Evolutionary conservation across 2,329 filamentous ascomycete genomes (phyloP).

Genomic region (Aspergillus phoenicis): DNA sequence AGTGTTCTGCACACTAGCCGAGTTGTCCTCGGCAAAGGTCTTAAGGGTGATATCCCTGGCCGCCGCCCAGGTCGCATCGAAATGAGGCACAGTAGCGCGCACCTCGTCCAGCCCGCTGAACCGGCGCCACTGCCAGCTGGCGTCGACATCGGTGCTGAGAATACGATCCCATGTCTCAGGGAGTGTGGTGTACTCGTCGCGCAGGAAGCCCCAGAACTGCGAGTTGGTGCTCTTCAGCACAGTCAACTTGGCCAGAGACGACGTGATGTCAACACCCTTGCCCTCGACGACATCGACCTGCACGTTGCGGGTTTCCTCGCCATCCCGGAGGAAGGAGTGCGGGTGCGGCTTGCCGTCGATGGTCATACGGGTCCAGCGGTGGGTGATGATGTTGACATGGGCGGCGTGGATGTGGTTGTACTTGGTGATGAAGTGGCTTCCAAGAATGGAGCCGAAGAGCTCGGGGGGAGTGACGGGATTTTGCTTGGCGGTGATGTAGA

Average conservation of each 20-base stretch:
- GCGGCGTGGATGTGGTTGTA: conserved; percentile 88
- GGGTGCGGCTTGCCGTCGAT: conserved; percentile 89
- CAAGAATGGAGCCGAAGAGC: conserved; percentile 82
- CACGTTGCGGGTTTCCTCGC: conserved; percentile 82
- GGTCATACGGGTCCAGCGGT: conserved; percentile 88
- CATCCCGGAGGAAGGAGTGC: conserved; percentile 90
- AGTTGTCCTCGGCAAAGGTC: conserved; percentile 86
- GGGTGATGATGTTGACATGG: conserved; percentile 77
- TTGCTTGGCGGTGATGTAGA: conserved; percentile 93
- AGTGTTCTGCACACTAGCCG: conserved; percentile 90
- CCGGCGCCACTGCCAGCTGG: conserved; percentile 79
- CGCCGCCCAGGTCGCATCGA: conserved; percentile 75
- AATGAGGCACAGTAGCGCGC: conserved; percentile 63
- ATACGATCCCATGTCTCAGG: conserved; percentile 93
- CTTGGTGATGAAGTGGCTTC: conserved; percentile 81
- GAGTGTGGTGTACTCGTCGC: conserved; percentile 90
- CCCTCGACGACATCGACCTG: conserved; percentile 69
- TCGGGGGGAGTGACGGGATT: conserved; percentile 90
- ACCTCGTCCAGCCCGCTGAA: conserved; percentile 71
- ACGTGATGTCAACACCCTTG: conserved; percentile 73
- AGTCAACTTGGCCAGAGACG: conserved; percentile 76
- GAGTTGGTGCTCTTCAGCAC: conserved; percentile 97
- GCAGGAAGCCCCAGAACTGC: conserved; percentile 90
- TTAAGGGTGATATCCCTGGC: conserved; percentile 86
- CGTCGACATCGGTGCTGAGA: conserved; percentile 88